Evolutionary conservation across 495 filamentous ascomycete species (phyloP), one percentile per base, ranked within the genome.

Genomic region (Parathielavia appendiculata): DNA sequence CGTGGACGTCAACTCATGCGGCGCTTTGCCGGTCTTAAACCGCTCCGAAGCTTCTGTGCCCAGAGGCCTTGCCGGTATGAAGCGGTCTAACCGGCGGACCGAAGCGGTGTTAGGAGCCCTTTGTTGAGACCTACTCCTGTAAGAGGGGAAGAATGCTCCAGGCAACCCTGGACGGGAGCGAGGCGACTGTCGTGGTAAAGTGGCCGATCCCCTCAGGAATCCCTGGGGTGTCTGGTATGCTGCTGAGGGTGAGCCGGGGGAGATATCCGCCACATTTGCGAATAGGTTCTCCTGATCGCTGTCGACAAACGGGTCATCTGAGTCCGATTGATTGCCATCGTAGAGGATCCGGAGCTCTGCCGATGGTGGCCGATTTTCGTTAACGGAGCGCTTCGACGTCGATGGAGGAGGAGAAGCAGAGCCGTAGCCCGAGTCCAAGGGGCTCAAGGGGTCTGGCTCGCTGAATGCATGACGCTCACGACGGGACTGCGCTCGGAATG

Each of bases 11-110:
- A 95, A 71, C 52, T 83, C 76, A 26, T 81, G 70, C 3, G 82
- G 74, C 45, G 75, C 69, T 70, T 89, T 92, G 66, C 77, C 81
- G n/a, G 86, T 68, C 58, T 77, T 84, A 65, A 85, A 91, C 26
- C 75, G 79, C 26, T 86, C 81, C 11, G 71, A 66, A 26, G 76
- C 70, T 9, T 75, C 61, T 41, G 63, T 51, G 5, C 54, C 56
- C 8, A 73, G 75, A 19, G 70, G 67, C 43, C 86, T 80, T 23
- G 66, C 66, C 30, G 87, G 80, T 23, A 92, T 83, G 66, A 90
- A 95, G 23, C 89, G 80, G 66, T 95, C 90, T 7, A 79, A 82
- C 35, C 71, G 71, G 6, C 66, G 62, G 6, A 63, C 30, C 3
- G 56, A 66, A 0, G 46, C 38, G 12, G 51, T 59, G n/a, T 67